phyloP scores from a whole-genome alignment of 2,329 filamentous ascomycete genomes.

The Fusarium sp. region DNA sequence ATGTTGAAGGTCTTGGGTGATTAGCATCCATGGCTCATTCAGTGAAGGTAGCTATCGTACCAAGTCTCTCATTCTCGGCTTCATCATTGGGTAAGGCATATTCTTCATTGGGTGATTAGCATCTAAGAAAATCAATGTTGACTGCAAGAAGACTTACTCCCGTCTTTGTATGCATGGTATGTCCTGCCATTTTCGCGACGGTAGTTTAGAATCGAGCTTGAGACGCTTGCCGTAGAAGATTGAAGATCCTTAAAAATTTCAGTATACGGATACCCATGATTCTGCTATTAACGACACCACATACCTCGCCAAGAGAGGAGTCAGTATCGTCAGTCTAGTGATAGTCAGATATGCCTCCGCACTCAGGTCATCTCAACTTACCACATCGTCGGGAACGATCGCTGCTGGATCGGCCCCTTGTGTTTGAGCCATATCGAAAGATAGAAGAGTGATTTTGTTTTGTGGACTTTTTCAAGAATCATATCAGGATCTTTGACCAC shows the following conservation, averaged over 20 bases:
- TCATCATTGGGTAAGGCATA: constrained; percentile 38
- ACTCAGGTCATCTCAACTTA: neutral
- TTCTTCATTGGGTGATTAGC: neutral
- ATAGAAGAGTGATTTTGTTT: too few species aligned
- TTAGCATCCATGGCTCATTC: neutral
- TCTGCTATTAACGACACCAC: too few species aligned
- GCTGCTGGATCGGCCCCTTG: neutral
- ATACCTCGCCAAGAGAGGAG: constrained; percentile 7
- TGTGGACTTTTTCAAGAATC: too few species aligned
- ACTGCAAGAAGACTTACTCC: neutral
- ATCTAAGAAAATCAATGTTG: rapidly evolving
- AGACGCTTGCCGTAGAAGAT: constrained; percentile 4
- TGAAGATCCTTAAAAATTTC: neutral
- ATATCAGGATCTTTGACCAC: neutral
- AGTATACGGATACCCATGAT: too few species aligned
- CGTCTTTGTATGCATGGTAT: constrained; percentile 21
- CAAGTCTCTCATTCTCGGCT: constrained; percentile 30
- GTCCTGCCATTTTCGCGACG: constrained; percentile 20
- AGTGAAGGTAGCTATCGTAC: neutral
- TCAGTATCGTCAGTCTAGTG: neutral
- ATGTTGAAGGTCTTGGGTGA: constrained; percentile 26
- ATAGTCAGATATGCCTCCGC: neutral
- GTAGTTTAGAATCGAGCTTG: constrained; percentile 15
- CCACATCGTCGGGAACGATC: neutral
- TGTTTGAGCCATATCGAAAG: neutral